Base-by-base conservation (phyloP, 306 rosid species). In the Dalbergia cultrata region DNA sequence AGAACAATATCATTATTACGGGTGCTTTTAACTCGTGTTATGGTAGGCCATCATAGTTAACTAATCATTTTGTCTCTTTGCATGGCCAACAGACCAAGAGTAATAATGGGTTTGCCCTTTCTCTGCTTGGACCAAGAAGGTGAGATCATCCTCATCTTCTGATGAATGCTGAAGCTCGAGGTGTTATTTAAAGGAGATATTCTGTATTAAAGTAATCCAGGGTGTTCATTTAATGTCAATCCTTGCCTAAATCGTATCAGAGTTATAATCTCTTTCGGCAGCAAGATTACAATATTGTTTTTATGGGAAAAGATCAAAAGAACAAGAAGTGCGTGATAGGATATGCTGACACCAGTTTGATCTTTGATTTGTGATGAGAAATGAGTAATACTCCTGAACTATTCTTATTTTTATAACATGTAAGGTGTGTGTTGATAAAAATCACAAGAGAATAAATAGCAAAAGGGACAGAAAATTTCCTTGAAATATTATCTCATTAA, bases 11-110 rank as follows among this genome's bases (percentile, higher is more conserved):
- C 31, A 26, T 26, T 26, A 26, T 26, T 9, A 41, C 41, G 53
- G 71, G 3, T 41, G 53, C 71, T 66, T 65, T 66, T 17, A 63
- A 13, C 69, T 34, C 22, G 21, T 65, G 50, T 37, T 14, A 39
- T 5, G 37, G 56, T 43, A 44, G 56, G 18, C 37, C 56, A 44
- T 19, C 54, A 12, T 44, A 6, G 56, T 67, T 19, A 22, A 13
- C 74, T 26, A 69, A 69, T 69, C 59, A 69, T 69, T 47, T 47
- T 69, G 60, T 69, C 57, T 44, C 13, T 45, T 13, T 13, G 58
- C 58, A 22, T 18, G 21, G 16, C 41, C 41, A 68, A 68, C 34
- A 3, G 17, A 21, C 13, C 19, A 68, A 21, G 11, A 19, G 21
- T 68, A 45, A 68, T 68, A 17, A 68, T 67, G 71, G 33, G 71